Evolutionary conservation across 176 grass and related monocot genomes (phyloP).

Genomic region (Calamus simplicifolius): DNA sequence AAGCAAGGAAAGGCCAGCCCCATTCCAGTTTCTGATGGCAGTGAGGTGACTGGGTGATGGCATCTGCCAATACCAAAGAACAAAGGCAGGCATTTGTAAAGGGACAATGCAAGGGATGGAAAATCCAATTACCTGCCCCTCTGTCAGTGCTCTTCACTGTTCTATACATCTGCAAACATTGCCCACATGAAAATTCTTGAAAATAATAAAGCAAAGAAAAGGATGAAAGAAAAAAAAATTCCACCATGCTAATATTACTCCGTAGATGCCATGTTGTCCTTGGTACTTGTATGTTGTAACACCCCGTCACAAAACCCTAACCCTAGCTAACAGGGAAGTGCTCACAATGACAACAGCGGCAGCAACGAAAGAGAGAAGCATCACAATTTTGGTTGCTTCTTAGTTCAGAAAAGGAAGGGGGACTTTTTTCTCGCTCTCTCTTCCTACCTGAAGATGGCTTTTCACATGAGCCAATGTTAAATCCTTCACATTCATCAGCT

Average conservation of each 20-base stretch:
- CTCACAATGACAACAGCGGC: no score
- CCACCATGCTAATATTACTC: background rate
- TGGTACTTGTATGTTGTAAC: conserved; percentile 14
- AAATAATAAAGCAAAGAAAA: background rate
- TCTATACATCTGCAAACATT: conserved; percentile 90
- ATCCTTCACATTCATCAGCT: conserved; percentile 99
- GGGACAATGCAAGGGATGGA: conserved; percentile 6
- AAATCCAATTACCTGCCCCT: conserved; percentile 46
- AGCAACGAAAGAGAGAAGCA: conserved; percentile 12
- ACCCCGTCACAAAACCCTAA: conserved; percentile 32
- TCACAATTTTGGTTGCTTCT: conserved; percentile 20
- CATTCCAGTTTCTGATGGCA: conserved; percentile 23
- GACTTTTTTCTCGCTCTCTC: background rate
- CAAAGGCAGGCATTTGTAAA: background rate
- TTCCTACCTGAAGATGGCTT: conserved; percentile 92
- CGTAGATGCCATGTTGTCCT: conserved; percentile 25
- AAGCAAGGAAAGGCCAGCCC: conserved; percentile 9
- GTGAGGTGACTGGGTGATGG: conserved; percentile 12
- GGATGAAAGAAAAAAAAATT: no score
- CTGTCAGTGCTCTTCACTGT: conserved; percentile 91
- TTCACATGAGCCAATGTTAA: conserved; percentile 96
- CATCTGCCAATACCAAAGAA: conserved; percentile 3
- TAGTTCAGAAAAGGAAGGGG: background rate
- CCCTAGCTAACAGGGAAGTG: conserved; percentile 1
- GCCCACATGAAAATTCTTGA: conserved; percentile 2